Evolutionary conservation across 495 filamentous ascomycete genomes (phyloP).

Genomic region (Penicillium malachiteum): DNA sequence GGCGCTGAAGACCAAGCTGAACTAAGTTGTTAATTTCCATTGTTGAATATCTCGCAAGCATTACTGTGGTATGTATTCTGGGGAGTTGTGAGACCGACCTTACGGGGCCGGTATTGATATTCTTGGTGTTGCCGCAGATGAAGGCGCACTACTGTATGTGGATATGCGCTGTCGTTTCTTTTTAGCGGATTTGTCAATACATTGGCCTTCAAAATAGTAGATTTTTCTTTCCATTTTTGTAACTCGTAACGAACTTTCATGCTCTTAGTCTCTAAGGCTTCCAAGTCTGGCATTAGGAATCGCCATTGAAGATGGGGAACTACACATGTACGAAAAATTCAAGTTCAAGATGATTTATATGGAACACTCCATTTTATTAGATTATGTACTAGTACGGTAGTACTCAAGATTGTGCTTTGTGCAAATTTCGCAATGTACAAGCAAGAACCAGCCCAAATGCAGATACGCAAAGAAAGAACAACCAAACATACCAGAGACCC

Average conservation of each 20-base stretch:
- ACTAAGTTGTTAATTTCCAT: conserved; percentile 16
- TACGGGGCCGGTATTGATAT: not conserved
- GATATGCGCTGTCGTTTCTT: conserved; percentile 22
- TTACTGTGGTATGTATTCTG: conserved; percentile 6
- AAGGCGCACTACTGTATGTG: conserved; percentile 20
- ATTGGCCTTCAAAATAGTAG: conserved; percentile 13
- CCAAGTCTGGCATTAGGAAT: no score
- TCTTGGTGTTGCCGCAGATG: conserved; percentile 13
- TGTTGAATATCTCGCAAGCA: conserved; percentile 2
- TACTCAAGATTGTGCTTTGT: conserved; percentile 14
- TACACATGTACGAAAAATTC: no score
- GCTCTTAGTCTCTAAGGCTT: no score
- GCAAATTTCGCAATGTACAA: conserved; percentile 1
- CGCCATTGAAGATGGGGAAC: no score
- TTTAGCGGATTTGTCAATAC: conserved; percentile 32
- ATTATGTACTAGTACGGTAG: not conserved
- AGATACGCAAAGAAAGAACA: conserved; percentile 3
- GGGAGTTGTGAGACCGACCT: not conserved
- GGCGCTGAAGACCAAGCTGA: conserved; percentile 45
- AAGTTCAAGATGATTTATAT: no score
- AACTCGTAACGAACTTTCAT: not conserved
- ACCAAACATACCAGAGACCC: conserved; percentile 5
- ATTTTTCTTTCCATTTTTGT: not conserved
- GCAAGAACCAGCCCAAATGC: not conserved
- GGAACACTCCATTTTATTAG: no score